Base-by-base conservation (phyloP, 139 green algal species). In the Desmodesmus armatus region DNA sequence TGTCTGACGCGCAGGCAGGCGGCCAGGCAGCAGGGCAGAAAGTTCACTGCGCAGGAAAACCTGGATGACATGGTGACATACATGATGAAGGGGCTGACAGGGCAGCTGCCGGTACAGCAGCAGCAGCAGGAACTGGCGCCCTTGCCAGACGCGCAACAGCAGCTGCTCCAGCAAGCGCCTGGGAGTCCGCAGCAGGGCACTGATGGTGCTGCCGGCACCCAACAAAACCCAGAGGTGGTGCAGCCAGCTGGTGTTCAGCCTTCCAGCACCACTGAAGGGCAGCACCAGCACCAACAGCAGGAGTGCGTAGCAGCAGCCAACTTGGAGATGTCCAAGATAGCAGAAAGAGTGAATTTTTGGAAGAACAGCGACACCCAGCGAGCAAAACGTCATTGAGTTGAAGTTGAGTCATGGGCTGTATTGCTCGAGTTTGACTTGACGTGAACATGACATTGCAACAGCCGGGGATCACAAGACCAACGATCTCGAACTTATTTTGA, bases 41-140 rank as follows among this genome's bases (percentile, higher is more conserved):
- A 55, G 27, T 84, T 84, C 44, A 84, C 40, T n/a, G 7, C 51
- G 39, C 49, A 76, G 41, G 78, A 84, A 43, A 84, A 84, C 62
- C 15, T 76, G 29, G 78, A 84, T n/a, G 78, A 84, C 15, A 37
- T 84, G 39, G 49, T 47, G 27, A 33, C 62, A 23, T 23, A 77
- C 5, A 44, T 84, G 25, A 75, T 84, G 58, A 71, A 60, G 7
- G 33, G 51, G 6, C 37, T 82, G 19, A 11, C 63, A 25, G 27
- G 35, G 66, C 11, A 55, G 39, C 69, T 35, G 73, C 47, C 47
- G 73, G 47, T 69, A 11, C 73, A 80, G 47, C 29, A 66, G 44
- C 44, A 65, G 47, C 44, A 65, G 74, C 74, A 51, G 33, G 19
- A 44, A 33, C 44, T 53, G 69, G 39, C 33, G 69, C 69, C 29